These are phyloP conservation scores for Talaromyces sp. DNA, from an alignment of 2,329 filamentous ascomycete genomes.

Conservation along the genomic window DNA sequence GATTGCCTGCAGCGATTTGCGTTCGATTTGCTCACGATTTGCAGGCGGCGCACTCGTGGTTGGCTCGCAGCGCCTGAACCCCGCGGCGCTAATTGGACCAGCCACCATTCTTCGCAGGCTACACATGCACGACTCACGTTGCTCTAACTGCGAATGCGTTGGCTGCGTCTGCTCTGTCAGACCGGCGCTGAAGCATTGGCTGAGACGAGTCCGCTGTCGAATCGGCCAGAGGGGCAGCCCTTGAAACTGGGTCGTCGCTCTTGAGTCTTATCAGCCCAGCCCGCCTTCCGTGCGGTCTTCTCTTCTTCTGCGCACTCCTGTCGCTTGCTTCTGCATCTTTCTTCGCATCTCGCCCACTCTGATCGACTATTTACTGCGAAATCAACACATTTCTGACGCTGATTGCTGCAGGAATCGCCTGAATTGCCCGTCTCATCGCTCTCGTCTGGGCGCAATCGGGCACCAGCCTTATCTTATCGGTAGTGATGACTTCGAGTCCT, in stretches of 20 bases:
- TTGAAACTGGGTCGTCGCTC: neutral
- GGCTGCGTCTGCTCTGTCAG: neutral
- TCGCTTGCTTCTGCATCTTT: neutral
- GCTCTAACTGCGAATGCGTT: neutral
- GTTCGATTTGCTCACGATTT: neutral
- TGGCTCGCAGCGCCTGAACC: constrained; percentile 8
- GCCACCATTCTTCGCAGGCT: constrained; percentile 9
- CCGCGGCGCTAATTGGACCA: constrained; percentile 15
- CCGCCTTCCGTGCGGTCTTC: neutral
- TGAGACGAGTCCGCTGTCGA: neutral
- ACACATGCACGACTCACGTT: neutral
- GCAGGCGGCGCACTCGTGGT: neutral
- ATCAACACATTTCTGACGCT: neutral
- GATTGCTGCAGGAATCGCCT: neutral
- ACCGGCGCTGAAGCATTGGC: neutral
- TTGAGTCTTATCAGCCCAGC: neutral
- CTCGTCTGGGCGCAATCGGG: neutral
- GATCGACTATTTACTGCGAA: neutral
- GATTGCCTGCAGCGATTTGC: neutral
- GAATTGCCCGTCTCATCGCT: neutral
- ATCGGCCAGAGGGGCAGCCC: constrained; percentile 2
- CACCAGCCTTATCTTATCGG: neutral
- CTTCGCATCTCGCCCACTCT: neutral
- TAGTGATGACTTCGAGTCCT: neutral
- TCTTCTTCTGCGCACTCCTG: neutral